Base-by-base conservation (phyloP, 306 rosid genomes). In the Rosa lucieae region DNA sequence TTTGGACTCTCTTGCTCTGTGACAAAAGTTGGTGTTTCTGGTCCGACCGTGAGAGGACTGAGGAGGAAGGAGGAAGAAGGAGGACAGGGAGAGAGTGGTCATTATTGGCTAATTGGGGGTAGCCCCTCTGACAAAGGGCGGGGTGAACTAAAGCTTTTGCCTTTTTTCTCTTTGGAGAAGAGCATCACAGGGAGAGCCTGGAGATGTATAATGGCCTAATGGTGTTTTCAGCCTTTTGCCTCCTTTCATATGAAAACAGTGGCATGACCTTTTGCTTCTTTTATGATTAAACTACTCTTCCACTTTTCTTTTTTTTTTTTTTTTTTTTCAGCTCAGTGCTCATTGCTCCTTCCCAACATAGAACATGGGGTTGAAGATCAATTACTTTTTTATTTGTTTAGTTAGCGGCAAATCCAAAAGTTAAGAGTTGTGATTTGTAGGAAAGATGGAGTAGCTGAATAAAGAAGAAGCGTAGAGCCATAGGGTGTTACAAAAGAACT, bases 141-240 rank as follows among this genome's bases (percentile, higher is more conserved):
- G 71, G 21, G 71, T 37, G 71, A 47, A 67, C 29, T 67, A 67
- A 67, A 39, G 71, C 26, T 67, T 18, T 18, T 67, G 5, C 48
- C 71, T 67, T 67, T 39, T 37, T 13, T 35, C n/a, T 3, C 23
- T 2, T 8, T 37, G 71, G 48, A 39, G 71, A 67, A 37, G 80
- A 62, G 80, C 49, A 68, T 75, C 70, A 21, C 80, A 74, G 73
- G 56, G 67, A 23, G 61, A 71, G 78, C 61, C 70, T 53, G 68
- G 61, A 75, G 44, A 65, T 65, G n/a, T 6, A 35, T 65, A 35
- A 65, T 35, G 70, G 37, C 37, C 37, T 32, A 32, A 32, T 32
- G 51, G 39, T 4, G 23, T 29, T 67, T 40, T 40, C 68, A 68
- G 77, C 77, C 48, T 69, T 75, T 74, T 63, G 14, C 7, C 2